Percentiles rank a stretch among this genome's conserved stretches.
Evolutionary conservation across 352 stramenopile species (phyloP).

Genomic region (Phytophthora cryptogea): DNA sequence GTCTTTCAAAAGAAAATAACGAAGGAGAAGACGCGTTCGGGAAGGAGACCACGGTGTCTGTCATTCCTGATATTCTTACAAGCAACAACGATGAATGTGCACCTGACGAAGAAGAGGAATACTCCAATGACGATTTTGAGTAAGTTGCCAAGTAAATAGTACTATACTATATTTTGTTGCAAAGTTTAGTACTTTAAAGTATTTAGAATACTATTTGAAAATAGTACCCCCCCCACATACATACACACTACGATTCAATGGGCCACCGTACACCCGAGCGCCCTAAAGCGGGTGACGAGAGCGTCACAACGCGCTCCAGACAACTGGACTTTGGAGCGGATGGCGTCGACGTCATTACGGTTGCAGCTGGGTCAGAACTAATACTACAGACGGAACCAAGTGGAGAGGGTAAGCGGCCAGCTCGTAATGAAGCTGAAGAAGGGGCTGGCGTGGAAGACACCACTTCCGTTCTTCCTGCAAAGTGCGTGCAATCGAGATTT

Average conservation of each 20-base stretch:
- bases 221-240: too few relatives aligned
- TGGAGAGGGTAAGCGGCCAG: neutral
- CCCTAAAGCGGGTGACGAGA: conserved; percentile 9
- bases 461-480: neutral
- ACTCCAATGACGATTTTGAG: conserved; percentile 53
- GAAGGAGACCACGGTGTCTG: conserved; percentile 28
- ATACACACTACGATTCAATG: too few relatives aligned
- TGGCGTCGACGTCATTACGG: conserved; percentile 12
- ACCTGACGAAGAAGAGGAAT: conserved; percentile 30
- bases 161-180: neutral
- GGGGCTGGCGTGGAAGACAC: neutral
- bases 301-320: conserved; percentile 25
- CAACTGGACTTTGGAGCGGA: conserved; percentile 43
- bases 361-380: too few relatives aligned
- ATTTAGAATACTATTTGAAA: neutral
- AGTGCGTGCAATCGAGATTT: neutral
- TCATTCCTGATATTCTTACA: conserved; percentile 2
- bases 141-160: conserved; percentile 11
- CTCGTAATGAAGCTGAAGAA: neutral
- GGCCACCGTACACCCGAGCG: conserved; percentile 16
- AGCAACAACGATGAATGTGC: conserved; percentile 19
- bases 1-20: too few relatives aligned
- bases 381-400: neutral
- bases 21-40: conserved; percentile 30
- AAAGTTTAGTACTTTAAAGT: neutral